phyloP scores from a whole-genome alignment of 2,329 filamentous ascomycete species.

The Lecanicillium sp. region DNA sequence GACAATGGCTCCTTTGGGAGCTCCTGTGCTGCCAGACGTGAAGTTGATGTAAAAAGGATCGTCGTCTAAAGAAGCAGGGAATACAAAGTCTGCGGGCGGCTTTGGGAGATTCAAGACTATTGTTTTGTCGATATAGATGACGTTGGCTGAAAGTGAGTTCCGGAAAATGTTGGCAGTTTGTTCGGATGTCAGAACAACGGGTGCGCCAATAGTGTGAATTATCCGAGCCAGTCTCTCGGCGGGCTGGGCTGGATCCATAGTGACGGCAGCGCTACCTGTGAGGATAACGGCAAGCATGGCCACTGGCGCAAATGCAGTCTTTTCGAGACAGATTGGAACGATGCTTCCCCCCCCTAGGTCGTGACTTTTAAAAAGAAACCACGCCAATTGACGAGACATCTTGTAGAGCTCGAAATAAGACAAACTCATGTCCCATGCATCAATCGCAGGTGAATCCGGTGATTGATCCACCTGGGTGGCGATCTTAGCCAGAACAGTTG shows the following conservation, averaged over 20 bases:
- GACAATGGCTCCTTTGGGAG: slow-evolving; percentile 22
- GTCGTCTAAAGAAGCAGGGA: neutral
- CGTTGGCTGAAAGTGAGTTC: too few species aligned
- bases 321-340: slow-evolving; percentile 6
- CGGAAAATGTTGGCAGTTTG: neutral
- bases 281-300: slow-evolving; percentile 7
- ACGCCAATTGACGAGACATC: slow-evolving; percentile 9
- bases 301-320: slow-evolving; percentile 1
- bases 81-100: neutral
- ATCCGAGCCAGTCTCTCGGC: slow-evolving; percentile 1
- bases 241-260: slow-evolving; percentile 7
- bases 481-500: too few species aligned
- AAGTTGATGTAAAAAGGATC: slow-evolving; percentile 19
- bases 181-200: neutral
- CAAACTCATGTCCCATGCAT: too few species aligned
- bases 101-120: neutral
- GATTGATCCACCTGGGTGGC: too few species aligned
- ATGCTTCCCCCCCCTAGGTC: neutral
- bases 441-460: too few species aligned
- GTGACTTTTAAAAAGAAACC: slow-evolving; percentile 11
- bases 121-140: neutral
- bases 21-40: slow-evolving; percentile 12
- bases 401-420: slow-evolving; percentile 16
- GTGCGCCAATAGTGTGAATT: neutral
- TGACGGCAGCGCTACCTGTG: neutral